These are phyloP conservation scores for Scleroderma bovista DNA, from an alignment of 768 basidiomycete species.

Conservation along the genomic window DNA sequence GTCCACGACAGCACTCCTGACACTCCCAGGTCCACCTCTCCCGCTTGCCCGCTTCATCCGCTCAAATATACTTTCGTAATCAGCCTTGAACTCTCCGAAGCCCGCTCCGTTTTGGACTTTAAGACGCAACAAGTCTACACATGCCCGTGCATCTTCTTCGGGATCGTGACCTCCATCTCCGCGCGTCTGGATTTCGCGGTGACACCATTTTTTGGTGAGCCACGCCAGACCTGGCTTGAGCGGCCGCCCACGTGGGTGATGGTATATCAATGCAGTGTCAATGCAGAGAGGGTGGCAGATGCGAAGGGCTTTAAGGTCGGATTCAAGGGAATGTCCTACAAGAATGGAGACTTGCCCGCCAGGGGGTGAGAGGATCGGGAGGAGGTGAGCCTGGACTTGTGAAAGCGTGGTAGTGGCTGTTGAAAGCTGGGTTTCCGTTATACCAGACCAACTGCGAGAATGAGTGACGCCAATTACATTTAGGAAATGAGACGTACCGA, in stretches of 20 bases:
- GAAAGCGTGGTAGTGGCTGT: conserved; percentile 72
- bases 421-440: conserved; percentile 69
- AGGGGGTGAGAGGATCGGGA: conserved; percentile 54
- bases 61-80: conserved; percentile 86
- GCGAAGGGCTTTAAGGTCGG: conserved; percentile 84
- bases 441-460: conserved; percentile 77
- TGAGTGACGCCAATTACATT: no score
- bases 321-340: conserved; percentile 93
- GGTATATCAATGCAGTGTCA: conserved; percentile 86
- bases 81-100: conserved; percentile 83
- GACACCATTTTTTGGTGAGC: conserved; percentile 92
- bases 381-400: conserved; percentile 69
- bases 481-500: conserved; percentile 39
- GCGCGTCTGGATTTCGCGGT: conserved; percentile 78
- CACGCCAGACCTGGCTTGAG: conserved; percentile 95
- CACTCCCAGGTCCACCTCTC: conserved; percentile 35
- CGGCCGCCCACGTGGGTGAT: conserved; percentile 90
- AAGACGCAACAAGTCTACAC: conserved; percentile 74
- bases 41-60: conserved; percentile 57
- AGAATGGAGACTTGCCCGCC: conserved; percentile 64
- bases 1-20: conserved; percentile 71
- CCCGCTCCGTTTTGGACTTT: conserved; percentile 74
- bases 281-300: conserved; percentile 83
- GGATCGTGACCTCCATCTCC: conserved; percentile 91
- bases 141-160: conserved; percentile 90